Evolutionary conservation across 2,329 filamentous ascomycete genomes (phyloP), one percentile per base, ranked within the genome.

Genomic region (Colletotrichum sp.): DNA sequence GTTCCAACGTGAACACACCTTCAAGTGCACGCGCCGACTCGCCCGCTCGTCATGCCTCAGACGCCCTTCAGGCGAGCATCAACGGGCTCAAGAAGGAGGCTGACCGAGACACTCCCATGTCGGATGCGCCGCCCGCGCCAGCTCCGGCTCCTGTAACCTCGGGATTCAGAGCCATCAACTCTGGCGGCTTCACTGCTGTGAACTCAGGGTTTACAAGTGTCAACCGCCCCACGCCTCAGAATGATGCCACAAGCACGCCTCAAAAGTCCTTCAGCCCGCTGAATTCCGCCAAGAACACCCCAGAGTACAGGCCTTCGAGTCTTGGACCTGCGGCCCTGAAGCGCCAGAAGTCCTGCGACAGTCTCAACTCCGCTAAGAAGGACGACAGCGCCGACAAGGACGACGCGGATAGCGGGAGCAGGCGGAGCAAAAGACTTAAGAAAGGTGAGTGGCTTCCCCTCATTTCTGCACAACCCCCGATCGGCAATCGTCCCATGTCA

Each of bases 341-440:
- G 87, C 92, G 96, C 72, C 94, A 95, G 74, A 88, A 95, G 69
- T 95, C 93, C 80, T 89, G 85, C 72, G 90, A 91, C 39, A 90
- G 88, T 74, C 81, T 88, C 8, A 89, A 90, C 77, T 86, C 85
- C 0, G 80, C 85, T 3, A 88, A 84, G 77, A 89, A 88, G 76
- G 90, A 92, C 24, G 83, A 81, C 12, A 86, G 86, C 6, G 82
- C 81, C 13, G 88, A 89, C 59, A 89, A 87, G 39, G 91, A 91
- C 12, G 93, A 95, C 69, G 85, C 84, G 2, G 94, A 95, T 66
- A 88, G 87, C 79, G 91, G 91, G 77, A 78, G 71, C 78, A 92
- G 97, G 77, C 93, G 96, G 74, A 98, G 96, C 85, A 99, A 99
- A 87, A 93, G 97, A 59, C 89, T 98, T 15, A 98, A 97, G 85